Evolutionary conservation across 352 stramenopile genomes (phyloP).

Genomic region (Pythium phragmiticola): DNA sequence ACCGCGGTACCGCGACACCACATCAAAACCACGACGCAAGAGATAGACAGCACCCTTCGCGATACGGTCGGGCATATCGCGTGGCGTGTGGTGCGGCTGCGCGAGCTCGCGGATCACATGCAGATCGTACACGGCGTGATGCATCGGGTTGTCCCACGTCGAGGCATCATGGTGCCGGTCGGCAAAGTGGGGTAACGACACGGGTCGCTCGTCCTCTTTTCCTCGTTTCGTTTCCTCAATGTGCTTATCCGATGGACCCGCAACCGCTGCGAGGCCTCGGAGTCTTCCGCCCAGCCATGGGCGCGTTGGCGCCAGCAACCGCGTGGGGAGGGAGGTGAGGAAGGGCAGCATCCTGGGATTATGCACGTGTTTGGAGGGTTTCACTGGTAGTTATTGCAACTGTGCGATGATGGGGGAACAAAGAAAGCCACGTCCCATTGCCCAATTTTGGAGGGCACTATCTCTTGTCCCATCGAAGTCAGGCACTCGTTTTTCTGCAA

Average conservation of each 20-base stretch:
- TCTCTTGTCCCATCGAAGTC: not conserved
- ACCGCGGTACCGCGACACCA: conserved; percentile 48
- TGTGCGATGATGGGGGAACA: not conserved
- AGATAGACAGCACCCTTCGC: conserved; percentile 41
- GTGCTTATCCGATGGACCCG: not conserved
- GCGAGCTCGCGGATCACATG: conserved; percentile 31
- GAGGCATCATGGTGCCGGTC: not conserved
- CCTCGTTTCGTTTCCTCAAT: not conserved
- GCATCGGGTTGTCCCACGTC: conserved; percentile 41
- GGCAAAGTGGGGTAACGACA: not conserved
- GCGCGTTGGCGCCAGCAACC: not conserved
- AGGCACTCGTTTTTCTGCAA: not conserved
- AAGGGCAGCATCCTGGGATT: not conserved
- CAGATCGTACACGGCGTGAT: conserved; percentile 45
- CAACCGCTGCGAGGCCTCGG: not conserved
- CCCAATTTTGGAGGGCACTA: not conserved
- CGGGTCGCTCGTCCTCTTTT: not conserved
- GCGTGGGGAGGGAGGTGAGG: not conserved
- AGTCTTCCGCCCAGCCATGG: not conserved
- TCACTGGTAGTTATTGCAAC: not conserved
- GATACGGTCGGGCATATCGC: conserved; percentile 39
- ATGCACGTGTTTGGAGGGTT: not conserved
- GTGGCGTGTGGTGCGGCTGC: conserved; percentile 36
- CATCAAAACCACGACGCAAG: conserved; percentile 48
- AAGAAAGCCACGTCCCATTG: not conserved